Percentiles rank a stretch among this genome's conserved stretches.
Evolutionary conservation across 352 stramenopile genomes (phyloP).

Genomic region (Phytophthora pluvialis): DNA sequence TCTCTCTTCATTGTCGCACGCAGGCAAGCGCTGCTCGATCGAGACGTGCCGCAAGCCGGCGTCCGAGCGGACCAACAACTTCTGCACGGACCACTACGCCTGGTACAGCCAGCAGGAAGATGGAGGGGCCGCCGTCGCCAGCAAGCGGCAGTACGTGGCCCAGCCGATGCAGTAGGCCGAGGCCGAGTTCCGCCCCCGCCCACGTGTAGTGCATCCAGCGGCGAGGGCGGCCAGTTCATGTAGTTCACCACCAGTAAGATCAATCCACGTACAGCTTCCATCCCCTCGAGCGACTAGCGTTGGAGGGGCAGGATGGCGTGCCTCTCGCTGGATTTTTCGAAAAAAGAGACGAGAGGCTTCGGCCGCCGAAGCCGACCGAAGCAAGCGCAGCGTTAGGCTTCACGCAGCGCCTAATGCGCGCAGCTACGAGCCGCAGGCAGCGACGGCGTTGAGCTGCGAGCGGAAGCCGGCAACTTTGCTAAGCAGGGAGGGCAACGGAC

Average conservation of each 20-base stretch:
- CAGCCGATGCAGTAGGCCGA: constrained; percentile 16
- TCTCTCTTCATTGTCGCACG: constrained; percentile 15
- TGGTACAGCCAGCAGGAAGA: constrained; percentile 29
- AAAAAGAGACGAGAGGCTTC: not conserved
- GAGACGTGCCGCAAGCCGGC: constrained; percentile 56
- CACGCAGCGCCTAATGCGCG: too few relatives aligned
- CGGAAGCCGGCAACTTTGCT: not conserved
- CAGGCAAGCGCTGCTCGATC: constrained; percentile 50
- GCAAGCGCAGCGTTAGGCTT: not conserved
- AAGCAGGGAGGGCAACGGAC: not conserved
- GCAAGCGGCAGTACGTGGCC: constrained; percentile 9
- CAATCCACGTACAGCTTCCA: not conserved
- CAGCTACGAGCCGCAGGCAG: not conserved
- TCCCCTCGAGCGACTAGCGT: constrained; percentile 12
- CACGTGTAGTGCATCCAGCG: constrained; percentile 12
- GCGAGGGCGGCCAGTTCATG: constrained; percentile 4
- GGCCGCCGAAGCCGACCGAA: not conserved
- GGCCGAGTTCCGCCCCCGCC: not conserved
- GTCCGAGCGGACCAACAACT: constrained; percentile 54
- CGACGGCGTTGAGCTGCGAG: not conserved
- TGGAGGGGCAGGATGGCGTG: not conserved
- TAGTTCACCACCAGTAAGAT: constrained; percentile 1
- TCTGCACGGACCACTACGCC: constrained; percentile 51
- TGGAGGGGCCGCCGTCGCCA: not conserved
- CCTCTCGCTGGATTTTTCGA: constrained; percentile 1